Conservation (phyloP, 495 filamentous ascomycete genomes). For the Mytilinidion resinicola region DNA sequence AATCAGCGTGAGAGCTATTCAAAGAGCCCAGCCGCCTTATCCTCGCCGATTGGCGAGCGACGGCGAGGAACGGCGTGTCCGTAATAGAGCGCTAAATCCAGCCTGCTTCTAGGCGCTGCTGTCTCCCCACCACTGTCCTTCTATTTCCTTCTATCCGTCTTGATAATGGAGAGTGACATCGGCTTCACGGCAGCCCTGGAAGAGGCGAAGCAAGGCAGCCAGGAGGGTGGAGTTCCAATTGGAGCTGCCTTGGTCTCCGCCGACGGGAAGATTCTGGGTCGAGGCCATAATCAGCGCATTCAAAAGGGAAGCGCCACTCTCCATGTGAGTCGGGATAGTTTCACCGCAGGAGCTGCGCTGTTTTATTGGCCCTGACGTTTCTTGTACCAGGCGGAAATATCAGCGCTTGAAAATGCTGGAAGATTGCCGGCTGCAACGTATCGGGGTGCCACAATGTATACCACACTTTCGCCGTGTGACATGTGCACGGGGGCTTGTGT, state of each 20-base stretch:
- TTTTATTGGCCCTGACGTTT: constrained; percentile 1
- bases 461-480: constrained; percentile 78
- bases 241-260: constrained; percentile 67
- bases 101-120: neutral
- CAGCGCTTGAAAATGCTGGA: constrained; percentile 71
- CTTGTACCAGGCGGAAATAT: constrained; percentile 63
- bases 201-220: constrained; percentile 60
- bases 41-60: constrained; percentile 9
- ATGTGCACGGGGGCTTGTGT: constrained; percentile 85
- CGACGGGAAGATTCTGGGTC: constrained; percentile 68
- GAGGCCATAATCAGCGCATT: constrained; percentile 75
- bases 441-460: constrained; percentile 75
- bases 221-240: constrained; percentile 79
- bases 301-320: constrained; percentile 70
- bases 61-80: neutral
- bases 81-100: neutral
- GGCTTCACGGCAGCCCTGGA: constrained; percentile 63
- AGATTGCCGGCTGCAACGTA: constrained; percentile 67
- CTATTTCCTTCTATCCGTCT: constrained; percentile 1
- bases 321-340: constrained; percentile 50
- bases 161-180: constrained; percentile 46
- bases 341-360: neutral
- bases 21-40: neutral
- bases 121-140: constrained; percentile 3
- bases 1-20: neutral